These are phyloP conservation scores for Neckera pumila DNA, from an alignment of 225 moss, liverwort and hornwort species.

Conservation along the genomic window DNA sequence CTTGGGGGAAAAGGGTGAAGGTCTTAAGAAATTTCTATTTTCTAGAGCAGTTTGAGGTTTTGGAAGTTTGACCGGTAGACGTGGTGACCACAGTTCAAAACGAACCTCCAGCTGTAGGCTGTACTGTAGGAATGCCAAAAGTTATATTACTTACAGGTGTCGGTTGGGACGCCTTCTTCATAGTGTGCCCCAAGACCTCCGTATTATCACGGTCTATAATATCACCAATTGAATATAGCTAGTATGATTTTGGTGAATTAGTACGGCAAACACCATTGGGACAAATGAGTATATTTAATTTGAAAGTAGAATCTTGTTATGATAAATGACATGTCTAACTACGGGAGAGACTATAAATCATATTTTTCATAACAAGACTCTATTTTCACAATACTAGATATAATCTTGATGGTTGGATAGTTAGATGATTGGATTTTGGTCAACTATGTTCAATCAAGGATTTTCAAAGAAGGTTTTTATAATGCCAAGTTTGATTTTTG, in stretches of 20 bases:
- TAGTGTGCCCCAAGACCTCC: background rate
- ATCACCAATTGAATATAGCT: background rate
- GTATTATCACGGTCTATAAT: background rate
- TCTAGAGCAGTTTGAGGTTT: background rate
- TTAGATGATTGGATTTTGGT: background rate
- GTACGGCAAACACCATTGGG: too few species aligned
- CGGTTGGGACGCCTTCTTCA: too few species aligned
- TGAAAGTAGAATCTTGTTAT: fast-evolving
- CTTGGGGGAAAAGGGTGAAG: too few species aligned
- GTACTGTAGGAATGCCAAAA: too few species aligned
- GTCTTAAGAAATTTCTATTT: background rate
- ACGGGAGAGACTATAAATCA: fast-evolving
- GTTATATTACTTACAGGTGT: background rate
- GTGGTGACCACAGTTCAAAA: background rate
- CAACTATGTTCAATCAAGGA: background rate
- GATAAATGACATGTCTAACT: background rate
- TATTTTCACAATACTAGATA: background rate
- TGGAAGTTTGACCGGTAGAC: background rate
- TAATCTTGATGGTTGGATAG: background rate
- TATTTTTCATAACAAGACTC: background rate
- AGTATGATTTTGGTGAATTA: background rate
- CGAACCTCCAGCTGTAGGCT: background rate
- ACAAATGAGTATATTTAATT: background rate
- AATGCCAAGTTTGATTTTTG: fast-evolving
- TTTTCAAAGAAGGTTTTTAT: background rate